Base-by-base conservation (phyloP, 2,329 filamentous ascomycete species). In the Bimuria novae-zelandiae region DNA sequence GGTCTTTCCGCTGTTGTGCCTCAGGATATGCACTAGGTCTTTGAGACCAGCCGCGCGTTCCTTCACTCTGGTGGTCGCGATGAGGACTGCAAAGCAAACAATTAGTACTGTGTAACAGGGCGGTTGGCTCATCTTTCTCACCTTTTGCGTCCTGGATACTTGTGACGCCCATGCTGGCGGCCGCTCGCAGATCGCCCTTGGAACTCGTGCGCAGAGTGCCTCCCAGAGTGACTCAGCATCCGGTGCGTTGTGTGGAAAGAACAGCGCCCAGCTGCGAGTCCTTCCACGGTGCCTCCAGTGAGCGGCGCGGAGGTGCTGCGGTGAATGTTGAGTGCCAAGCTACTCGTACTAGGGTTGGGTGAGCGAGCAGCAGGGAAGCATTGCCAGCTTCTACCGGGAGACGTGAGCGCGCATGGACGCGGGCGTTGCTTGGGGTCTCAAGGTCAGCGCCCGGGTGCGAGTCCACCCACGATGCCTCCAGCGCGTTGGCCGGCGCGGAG, bases 1-100 rank as follows among this genome's bases (percentile, higher is more conserved):
- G 23, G 71, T 56, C 57, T 69, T 77, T 23, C 70, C 75, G 61
- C 76, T 80, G 61, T 82, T 82, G 61, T 82, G 77, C 48, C 78
- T 77, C 27, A 87, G 73, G 49, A 85, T 79, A 56, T 81, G 77
- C 65, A 81, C 81, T 49, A 86, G 71, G 61, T 84, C 79, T 57
- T 77, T 76, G 54, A 86, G 72, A 27, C 80, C 83, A 54, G 80
- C 76, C 29, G 65, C 68, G 33, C 83, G 81, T 22, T 80, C 78
- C 56, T 71, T 77, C 45, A 63, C 51, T 41, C 49, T 60, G 16
- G 63, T 51, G 6, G 64, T 63, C 32, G 69, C 59, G 29, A 74
- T 68, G 41, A 65, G 60, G 41, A 69, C 70, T 73, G 52, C 17
- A 11, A n/a, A 10, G 25, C 25, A 27, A 19, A 4, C 5, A 5